Evolutionary conservation across 371 early-diverging fungal genomes (phyloP).

Genomic region (Conidiobolus incongruus): DNA sequence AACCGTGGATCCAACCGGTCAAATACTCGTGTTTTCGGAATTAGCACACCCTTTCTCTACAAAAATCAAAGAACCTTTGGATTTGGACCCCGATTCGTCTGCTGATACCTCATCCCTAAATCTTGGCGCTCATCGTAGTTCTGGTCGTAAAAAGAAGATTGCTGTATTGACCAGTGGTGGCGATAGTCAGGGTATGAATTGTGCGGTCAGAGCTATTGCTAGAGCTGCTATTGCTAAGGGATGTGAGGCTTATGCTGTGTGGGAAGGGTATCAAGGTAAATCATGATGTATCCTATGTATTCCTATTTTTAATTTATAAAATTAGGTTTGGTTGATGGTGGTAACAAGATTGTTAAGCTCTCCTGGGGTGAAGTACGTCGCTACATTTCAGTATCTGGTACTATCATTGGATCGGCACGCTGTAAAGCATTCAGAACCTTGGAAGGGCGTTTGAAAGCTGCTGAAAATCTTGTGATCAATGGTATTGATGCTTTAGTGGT

Average conservation of each 20-base stretch:
- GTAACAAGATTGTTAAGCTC: constrained; percentile 63
- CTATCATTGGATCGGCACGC: constrained; percentile 92
- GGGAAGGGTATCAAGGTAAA: constrained; percentile 91
- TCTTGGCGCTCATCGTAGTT: too few species aligned
- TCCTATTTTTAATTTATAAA: background rate
- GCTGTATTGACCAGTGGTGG: constrained; percentile 96
- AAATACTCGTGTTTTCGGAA: too few species aligned
- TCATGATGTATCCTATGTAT: background rate
- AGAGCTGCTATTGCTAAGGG: constrained; percentile 67
- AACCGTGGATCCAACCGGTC: too few species aligned
- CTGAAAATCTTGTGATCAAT: constrained; percentile 62
- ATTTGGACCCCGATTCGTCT: too few species aligned
- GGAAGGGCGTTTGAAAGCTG: constrained; percentile 80
- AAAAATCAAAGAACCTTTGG: too few species aligned
- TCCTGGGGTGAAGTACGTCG: constrained; percentile 83
- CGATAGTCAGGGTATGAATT: constrained; percentile 99
- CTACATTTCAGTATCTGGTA: constrained; percentile 81
- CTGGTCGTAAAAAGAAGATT: constrained; percentile 23
- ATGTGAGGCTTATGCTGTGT: constrained; percentile 75
- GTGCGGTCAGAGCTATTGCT: constrained; percentile 87
- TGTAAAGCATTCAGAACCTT: constrained; percentile 67
- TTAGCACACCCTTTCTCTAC: too few species aligned
- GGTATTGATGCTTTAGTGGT: constrained; percentile 93
- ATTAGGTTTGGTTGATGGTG: constrained; percentile 76
- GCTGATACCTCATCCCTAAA: too few species aligned